Percentiles rank a stretch among this genome's conserved stretches.
Conservation (phyloP, 345 rosid genomes). For the rapeseed (Brassica napus) region DNA sequence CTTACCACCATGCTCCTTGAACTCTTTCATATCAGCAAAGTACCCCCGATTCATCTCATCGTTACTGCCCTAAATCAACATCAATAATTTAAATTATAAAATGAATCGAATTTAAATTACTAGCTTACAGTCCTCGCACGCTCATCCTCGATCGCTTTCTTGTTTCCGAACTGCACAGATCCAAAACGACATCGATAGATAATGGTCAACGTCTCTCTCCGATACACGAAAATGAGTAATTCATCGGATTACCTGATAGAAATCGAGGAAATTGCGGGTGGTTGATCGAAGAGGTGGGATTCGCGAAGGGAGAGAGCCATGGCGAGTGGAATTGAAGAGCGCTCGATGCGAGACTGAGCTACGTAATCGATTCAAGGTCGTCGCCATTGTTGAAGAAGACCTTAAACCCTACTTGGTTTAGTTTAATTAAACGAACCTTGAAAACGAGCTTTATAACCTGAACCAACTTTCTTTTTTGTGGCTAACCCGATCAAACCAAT, state of each 20-base stretch:
- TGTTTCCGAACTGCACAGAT: slow-evolving; percentile 60
- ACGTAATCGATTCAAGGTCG: slow-evolving; percentile 47
- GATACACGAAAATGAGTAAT: not conserved
- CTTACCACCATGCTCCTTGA: slow-evolving; percentile 90
- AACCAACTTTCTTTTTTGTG: not conserved
- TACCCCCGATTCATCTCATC: slow-evolving; percentile 98
- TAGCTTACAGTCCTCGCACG: slow-evolving; percentile 89
- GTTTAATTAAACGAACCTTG: not conserved
- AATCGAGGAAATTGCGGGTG: slow-evolving; percentile 66
- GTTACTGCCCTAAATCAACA: slow-evolving; percentile 76
- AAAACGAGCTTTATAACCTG: not conserved
- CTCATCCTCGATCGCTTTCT: slow-evolving; percentile 71
- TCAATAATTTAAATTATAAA: not conserved
- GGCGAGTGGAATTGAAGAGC: slow-evolving; percentile 15
- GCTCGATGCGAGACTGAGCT: slow-evolving; percentile 39
- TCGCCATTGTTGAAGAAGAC: slow-evolving; percentile 46
- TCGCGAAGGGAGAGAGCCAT: slow-evolving; percentile 42
- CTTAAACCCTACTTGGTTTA: slow-evolving; percentile 38
- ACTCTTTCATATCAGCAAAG: slow-evolving; percentile 73
- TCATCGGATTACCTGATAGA: slow-evolving; percentile 51
- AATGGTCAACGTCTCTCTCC: not conserved
- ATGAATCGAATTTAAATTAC: not conserved
- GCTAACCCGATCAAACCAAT: no score
- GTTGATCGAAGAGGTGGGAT: slow-evolving; percentile 49
- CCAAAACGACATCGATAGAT: slow-evolving; percentile 11